These are phyloP conservation scores for Calophaca sinica DNA, from an alignment of 306 rosid genomes.

Conservation along the genomic window DNA sequence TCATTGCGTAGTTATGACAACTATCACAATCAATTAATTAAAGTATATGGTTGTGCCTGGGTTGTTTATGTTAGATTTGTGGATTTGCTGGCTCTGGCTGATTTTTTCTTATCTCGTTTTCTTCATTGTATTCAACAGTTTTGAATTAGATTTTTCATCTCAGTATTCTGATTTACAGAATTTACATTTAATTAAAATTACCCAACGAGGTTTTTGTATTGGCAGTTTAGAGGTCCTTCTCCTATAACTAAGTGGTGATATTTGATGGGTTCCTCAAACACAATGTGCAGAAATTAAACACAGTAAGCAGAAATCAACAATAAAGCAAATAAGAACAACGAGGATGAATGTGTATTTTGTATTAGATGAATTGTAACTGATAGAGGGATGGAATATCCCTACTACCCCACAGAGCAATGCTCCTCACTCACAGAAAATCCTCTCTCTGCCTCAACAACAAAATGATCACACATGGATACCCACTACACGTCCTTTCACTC, in stretches of 20 bases:
- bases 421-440: too few species aligned
- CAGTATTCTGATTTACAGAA: neutral
- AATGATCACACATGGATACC: too few species aligned
- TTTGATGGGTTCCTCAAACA: too few species aligned
- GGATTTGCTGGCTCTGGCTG: constrained; percentile 2
- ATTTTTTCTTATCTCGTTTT: constrained; percentile 8
- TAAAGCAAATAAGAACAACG: too few species aligned
- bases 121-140: constrained; percentile 27
- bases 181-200: constrained; percentile 20
- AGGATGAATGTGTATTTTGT: too few species aligned
- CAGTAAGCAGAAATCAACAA: too few species aligned
- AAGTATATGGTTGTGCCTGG: neutral
- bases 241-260: neutral
- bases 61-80: constrained; percentile 24
- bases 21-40: constrained; percentile 14
- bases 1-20: neutral
- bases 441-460: too few species aligned
- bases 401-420: too few species aligned
- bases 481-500: too few species aligned
- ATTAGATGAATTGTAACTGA: too few species aligned
- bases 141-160: constrained; percentile 7
- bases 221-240: neutral
- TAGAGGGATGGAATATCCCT: too few species aligned
- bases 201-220: constrained; percentile 8
- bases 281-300: too few species aligned